phyloP scores from a whole-genome alignment of 2,329 filamentous ascomycete species.

The Tothia fuscella region DNA sequence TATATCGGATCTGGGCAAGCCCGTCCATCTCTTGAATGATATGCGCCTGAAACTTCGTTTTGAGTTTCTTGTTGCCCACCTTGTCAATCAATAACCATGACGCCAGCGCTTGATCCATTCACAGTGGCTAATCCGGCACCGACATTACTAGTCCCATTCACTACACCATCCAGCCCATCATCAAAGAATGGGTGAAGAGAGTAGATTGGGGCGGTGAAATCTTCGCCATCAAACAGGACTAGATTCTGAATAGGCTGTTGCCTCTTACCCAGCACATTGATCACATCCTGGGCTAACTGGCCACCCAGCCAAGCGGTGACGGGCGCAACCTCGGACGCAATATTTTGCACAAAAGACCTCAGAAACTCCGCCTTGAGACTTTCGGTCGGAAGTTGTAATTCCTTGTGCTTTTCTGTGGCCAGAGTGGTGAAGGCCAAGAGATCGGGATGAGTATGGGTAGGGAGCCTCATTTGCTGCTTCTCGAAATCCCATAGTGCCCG shows the following conservation, averaged over 20 bases:
- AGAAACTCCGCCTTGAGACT: conserved; percentile 50
- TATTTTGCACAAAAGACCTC: conserved; percentile 73
- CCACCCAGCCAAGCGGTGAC: conserved; percentile 84
- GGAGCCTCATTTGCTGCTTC: conserved; percentile 32
- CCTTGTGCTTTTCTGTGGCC: conserved; percentile 65
- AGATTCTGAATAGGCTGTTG: conserved; percentile 96
- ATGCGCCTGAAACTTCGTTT: too few species aligned
- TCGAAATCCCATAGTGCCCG: conserved; percentile 87
- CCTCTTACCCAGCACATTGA: conserved; percentile 81
- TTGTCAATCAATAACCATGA: conserved; percentile 1
- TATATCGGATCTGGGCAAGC: too few species aligned
- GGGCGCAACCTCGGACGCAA: conserved; percentile 73
- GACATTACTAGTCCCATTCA: not conserved
- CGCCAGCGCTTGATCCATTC: not conserved
- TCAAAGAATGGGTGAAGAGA: conserved; percentile 9
- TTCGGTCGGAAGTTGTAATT: conserved; percentile 38
- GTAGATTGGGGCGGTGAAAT: conserved; percentile 16
- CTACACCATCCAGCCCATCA: conserved; percentile 7
- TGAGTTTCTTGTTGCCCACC: too few species aligned
- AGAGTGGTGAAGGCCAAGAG: conserved; percentile 53
- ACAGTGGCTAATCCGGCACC: not conserved
- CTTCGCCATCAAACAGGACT: conserved; percentile 78
- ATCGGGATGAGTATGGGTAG: conserved; percentile 3
- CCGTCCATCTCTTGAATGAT: too few species aligned
- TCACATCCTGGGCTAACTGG: conserved; percentile 87